Base-by-base conservation (phyloP, 129 eudicot genomes). In the Sambucus nigra region DNA sequence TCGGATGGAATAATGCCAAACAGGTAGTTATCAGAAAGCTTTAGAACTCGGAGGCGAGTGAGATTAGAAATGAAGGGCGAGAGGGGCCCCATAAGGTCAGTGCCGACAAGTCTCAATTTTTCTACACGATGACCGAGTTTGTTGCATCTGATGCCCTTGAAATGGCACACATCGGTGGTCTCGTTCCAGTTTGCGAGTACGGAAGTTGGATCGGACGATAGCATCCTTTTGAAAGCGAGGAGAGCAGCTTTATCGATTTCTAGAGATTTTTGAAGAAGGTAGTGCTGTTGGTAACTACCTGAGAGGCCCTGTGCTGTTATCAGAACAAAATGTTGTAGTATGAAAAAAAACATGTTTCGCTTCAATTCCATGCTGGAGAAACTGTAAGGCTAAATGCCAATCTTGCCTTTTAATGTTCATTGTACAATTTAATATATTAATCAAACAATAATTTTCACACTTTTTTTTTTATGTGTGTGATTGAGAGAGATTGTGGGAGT, bases 131-230 rank as follows among this genome's bases (percentile, higher is more conserved):
- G 59, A 20, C 55, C 52, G 18, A 31, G 16, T 11, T 7, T 44
- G 51, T 53, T 55, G 73, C 89, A 81, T 40, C 6, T 45, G 31
- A 81, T 65, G 42, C 83, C 84, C 1, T 63, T 59, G 50, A 73
- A 81, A 19, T 65, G 67, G 71, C 89, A 81, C 7, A 81, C 89
- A 21, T 69, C 41, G 11, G 56, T 73, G 14, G 67, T 55, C 49
- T 76, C 78, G 7, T 76, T 70, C 88, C 88, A 81, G 59, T 76
- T 81, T n/a, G 65, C 60, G 51, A 81, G 84, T 25, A 26, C 70
- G 31, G 58, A 73, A 18, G 49, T 0, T 1, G 83, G 88, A 67
- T 76, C 88, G 3, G 45, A 57, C 7, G 61, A 60, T 55, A 75
- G 66, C 40, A 57, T 24, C 22, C 47, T 76, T 66, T 81, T 81